Conservation (phyloP, 2,329 filamentous ascomycete genomes). For the Fusarium beomiforme region DNA sequence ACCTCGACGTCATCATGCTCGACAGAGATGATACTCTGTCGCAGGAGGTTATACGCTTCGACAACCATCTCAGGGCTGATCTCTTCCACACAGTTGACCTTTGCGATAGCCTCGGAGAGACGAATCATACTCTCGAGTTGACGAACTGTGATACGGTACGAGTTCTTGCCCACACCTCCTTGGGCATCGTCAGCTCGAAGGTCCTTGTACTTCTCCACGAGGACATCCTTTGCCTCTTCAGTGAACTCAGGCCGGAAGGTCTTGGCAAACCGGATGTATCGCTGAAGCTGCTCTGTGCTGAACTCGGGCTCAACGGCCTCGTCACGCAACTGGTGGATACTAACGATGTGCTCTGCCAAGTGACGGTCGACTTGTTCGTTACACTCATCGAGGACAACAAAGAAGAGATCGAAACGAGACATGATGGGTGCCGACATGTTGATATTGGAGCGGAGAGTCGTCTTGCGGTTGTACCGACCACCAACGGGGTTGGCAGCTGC, state of each 20-base stretch:
- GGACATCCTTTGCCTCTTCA: constrained; percentile 81
- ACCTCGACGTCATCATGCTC: constrained; percentile 98
- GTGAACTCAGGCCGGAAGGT: constrained; percentile 96
- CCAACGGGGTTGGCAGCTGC: constrained; percentile 96
- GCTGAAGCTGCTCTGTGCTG: constrained; percentile 93
- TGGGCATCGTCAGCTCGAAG: constrained; percentile 92
- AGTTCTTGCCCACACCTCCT: constrained; percentile 92
- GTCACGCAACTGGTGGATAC: constrained; percentile 91
- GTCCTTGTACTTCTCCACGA: constrained; percentile 96
- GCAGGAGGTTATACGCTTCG: constrained; percentile 89
- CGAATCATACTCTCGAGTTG: constrained; percentile 97
- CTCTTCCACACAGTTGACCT: constrained; percentile 95
- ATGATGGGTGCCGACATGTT: constrained; percentile 99
- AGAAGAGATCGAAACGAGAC: constrained; percentile 99
- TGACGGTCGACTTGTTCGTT: constrained; percentile 92
- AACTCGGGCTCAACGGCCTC: constrained; percentile 93
- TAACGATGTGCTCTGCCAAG: constrained; percentile 93
- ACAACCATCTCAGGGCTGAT: constrained; percentile 86
- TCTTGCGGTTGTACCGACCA: constrained; percentile 96
- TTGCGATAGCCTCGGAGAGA: constrained; percentile 96
- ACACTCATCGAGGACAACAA: constrained; percentile 96
- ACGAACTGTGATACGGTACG: constrained; percentile 95
- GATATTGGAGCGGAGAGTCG: constrained; percentile 91
- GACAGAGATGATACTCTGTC: constrained; percentile 96
- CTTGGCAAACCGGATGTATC: constrained; percentile 95